Evolutionary conservation across 2,329 filamentous ascomycete genomes (phyloP).

Genomic region (Cordyceps tenuipes): DNA sequence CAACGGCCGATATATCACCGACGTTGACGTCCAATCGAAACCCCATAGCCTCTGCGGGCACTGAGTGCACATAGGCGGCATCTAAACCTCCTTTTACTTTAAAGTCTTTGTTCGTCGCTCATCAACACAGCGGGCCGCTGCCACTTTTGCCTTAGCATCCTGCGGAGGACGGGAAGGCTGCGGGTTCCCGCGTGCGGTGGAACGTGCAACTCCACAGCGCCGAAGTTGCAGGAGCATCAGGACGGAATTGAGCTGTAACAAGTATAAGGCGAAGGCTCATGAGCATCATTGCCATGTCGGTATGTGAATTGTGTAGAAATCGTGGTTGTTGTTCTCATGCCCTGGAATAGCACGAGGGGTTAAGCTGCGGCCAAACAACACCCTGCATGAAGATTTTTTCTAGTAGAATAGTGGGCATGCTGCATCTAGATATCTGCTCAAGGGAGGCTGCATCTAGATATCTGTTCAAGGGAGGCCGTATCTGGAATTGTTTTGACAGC

Average conservation of each 20-base stretch:
- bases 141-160: constrained; percentile 6
- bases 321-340: too few relatives aligned
- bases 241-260: background rate
- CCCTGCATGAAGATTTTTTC: background rate
- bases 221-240: background rate
- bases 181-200: constrained; percentile 11
- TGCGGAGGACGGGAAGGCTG: constrained; percentile 6
- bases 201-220: constrained; percentile 6
- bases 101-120: background rate
- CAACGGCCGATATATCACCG: background rate
- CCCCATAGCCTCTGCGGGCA: background rate
- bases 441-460: background rate
- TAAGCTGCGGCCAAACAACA: background rate
- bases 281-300: background rate
- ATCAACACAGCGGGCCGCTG: constrained; percentile 7
- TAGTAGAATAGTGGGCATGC: background rate
- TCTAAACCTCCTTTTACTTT: background rate
- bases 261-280: background rate
- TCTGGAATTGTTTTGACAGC: background rate
- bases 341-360: background rate
- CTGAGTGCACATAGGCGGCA: background rate
- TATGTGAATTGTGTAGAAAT: background rate
- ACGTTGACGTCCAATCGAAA: background rate
- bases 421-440: background rate
- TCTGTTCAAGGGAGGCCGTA: background rate